Evolutionary conservation across 1,139 yeast species (phyloP), one percentile per base, ranked within the genome.

Genomic region (Sporopachydermia cereana): DNA sequence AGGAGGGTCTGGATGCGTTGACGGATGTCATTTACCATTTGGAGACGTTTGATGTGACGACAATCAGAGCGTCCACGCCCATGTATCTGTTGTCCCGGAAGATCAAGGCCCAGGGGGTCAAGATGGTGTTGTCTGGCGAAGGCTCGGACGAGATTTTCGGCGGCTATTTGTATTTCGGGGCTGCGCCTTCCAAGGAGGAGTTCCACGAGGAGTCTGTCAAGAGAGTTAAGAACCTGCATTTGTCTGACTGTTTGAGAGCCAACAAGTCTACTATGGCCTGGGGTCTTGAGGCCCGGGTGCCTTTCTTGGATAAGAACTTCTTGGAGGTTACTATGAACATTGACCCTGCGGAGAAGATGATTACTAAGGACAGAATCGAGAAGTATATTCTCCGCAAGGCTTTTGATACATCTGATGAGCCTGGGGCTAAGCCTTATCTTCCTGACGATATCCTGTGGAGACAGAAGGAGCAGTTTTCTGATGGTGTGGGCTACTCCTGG

Each of bases 241-340:
- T 80, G 57, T 89, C 98, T 51, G 98, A 91, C 71, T 89, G 97
- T 72, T 73, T 91, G 63, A 83, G 99, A 67, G 99, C 99, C 55
- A 91, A 91, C 85, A 91, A 91, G 71, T 89, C 97, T 30, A 91
- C 99, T 51, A 85, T 91, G 96, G 98, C 99, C 39, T 91, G 99
- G 99, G 99, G 99, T 65, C 77, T 91, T 55, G 99, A 91, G 72
- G 98, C 98, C 50, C 84, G 99, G 70, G 98, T 91, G 57, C 99
- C 99, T 54, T 91, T 91, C 82, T 77, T 91, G 69, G 99, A 91
- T 68, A 85, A 80, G 70, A 76, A 81, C 62, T 91, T 91, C 76
- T 73, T 91, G 66, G 88, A 89, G 58, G 80, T 85, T 44, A 79
- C 94, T 66, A 84, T 91, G 96, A 82, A 84, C 81, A 84, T 91